Conservation (phyloP, 2,329 filamentous ascomycete genomes). For the Paraphoma sp. region DNA sequence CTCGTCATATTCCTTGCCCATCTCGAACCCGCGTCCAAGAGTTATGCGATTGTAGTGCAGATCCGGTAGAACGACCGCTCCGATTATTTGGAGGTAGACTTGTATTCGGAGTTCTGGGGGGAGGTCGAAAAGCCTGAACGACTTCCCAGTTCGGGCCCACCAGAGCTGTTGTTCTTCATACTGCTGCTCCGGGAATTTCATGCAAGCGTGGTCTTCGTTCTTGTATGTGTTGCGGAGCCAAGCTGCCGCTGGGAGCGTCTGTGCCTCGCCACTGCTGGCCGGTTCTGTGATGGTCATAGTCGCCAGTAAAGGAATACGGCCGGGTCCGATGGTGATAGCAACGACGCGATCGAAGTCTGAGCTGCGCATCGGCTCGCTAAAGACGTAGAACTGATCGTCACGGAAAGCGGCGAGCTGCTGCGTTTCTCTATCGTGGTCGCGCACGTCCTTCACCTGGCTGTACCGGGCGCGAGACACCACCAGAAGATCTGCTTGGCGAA, state of each 20-base stretch:
- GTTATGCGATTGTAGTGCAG: not conserved
- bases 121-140: slow-evolving; percentile 16
- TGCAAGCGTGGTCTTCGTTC: slow-evolving; percentile 7
- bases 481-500: slow-evolving; percentile 10
- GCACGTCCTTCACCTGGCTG: not conserved
- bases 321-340: not conserved
- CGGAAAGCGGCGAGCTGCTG: not conserved
- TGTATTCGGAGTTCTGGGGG: slow-evolving; percentile 17
- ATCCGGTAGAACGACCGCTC: slow-evolving; percentile 15
- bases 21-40: slow-evolving; percentile 10
- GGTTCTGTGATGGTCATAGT: slow-evolving; percentile 2
- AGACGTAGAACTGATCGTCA: slow-evolving; percentile 11
- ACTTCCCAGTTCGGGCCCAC: slow-evolving; percentile 18
- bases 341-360: slow-evolving; percentile 2
- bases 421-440: not conserved
- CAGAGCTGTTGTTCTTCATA: slow-evolving; percentile 18
- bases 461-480: slow-evolving; percentile 3
- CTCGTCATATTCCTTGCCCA: not conserved
- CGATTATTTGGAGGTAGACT: slow-evolving; percentile 18
- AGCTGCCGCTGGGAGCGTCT: not conserved
- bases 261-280: not conserved
- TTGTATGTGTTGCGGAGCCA: slow-evolving; percentile 19
- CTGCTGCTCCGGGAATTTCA: slow-evolving; percentile 11
- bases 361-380: slow-evolving; percentile 2
- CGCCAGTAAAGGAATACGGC: not conserved